Percentiles rank a stretch among this genome's conserved stretches.
Conservation (phyloP, 108 stramenopile species). For the Aurantiochytrium sp. region DNA sequence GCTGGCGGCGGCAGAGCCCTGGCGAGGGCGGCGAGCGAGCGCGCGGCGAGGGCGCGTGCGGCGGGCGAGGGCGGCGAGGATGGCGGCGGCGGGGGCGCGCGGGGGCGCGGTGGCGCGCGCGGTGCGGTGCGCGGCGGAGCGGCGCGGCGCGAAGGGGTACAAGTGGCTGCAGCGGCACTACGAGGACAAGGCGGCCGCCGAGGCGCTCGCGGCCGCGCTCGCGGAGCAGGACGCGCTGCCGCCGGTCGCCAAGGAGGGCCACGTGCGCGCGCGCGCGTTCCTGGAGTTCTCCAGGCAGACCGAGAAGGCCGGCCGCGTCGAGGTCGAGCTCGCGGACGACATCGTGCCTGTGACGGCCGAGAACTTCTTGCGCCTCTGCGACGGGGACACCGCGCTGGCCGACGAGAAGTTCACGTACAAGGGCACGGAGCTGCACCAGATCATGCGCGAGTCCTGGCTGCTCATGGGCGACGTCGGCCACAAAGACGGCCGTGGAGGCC, state of each 20-base stretch:
- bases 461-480: neutral
- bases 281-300: neutral
- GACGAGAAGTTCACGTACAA: neutral
- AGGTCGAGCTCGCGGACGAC: conserved; percentile 15
- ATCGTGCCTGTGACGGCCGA: conserved; percentile 15
- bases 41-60: too few species aligned
- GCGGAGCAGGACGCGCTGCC: neutral
- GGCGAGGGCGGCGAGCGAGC: too few species aligned
- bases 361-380: conserved; percentile 10
- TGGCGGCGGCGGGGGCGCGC: too few species aligned
- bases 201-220: neutral
- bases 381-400: neutral
- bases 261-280: neutral
- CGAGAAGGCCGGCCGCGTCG: neutral
- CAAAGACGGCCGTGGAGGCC: neutral
- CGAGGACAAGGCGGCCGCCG: neutral
- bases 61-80: too few species aligned
- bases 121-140: neutral
- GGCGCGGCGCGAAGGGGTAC: neutral
- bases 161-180: neutral
- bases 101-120: neutral
- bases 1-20: too few species aligned
- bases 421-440: neutral
- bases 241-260: neutral
- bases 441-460: neutral